Conservation (phyloP, 192 early-diverging fungal species). For the Coemansia nantahalensis region DNA sequence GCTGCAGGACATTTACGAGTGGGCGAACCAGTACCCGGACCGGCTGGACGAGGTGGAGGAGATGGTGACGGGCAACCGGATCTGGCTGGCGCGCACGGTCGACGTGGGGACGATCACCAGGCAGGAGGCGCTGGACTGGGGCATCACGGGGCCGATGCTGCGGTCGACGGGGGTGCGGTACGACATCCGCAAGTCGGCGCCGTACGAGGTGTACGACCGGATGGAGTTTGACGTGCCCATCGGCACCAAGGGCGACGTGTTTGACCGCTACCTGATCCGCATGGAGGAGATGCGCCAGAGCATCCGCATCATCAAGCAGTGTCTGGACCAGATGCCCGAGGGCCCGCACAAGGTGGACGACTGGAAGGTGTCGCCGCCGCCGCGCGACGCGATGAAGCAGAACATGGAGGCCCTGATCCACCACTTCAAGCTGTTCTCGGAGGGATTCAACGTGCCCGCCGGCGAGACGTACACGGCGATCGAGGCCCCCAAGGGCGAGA, state of each 20-base stretch:
- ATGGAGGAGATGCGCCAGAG: slow-evolving; percentile 99
- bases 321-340: slow-evolving; percentile 92
- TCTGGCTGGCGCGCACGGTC: slow-evolving; percentile 89
- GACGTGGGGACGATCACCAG: slow-evolving; percentile 85
- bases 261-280: slow-evolving; percentile 94
- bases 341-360: slow-evolving; percentile 96
- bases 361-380: slow-evolving; percentile 94
- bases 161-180: slow-evolving; percentile 90
- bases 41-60: slow-evolving; percentile 96
- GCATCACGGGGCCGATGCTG: slow-evolving; percentile 94
- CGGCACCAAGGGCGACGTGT: slow-evolving; percentile 93
- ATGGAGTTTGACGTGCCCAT: slow-evolving; percentile 98
- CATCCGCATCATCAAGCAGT: slow-evolving; percentile 93
- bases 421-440: slow-evolving; percentile 99
- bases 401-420: slow-evolving; percentile 99
- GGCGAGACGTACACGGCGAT: slow-evolving; percentile 98
- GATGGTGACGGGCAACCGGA: slow-evolving; percentile 87
- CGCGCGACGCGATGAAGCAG: slow-evolving; percentile 93
- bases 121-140: slow-evolving; percentile 86
- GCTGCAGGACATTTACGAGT: slow-evolving; percentile 92
- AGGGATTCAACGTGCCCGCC: slow-evolving; percentile 94
- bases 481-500: slow-evolving; percentile 99
- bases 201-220: slow-evolving; percentile 94
- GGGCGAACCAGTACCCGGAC: slow-evolving; percentile 87
- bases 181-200: slow-evolving; percentile 91